These are phyloP conservation scores for Lindgomyces ingoldianus DNA, from an alignment of 495 filamentous ascomycete species.

Conservation along the genomic window DNA sequence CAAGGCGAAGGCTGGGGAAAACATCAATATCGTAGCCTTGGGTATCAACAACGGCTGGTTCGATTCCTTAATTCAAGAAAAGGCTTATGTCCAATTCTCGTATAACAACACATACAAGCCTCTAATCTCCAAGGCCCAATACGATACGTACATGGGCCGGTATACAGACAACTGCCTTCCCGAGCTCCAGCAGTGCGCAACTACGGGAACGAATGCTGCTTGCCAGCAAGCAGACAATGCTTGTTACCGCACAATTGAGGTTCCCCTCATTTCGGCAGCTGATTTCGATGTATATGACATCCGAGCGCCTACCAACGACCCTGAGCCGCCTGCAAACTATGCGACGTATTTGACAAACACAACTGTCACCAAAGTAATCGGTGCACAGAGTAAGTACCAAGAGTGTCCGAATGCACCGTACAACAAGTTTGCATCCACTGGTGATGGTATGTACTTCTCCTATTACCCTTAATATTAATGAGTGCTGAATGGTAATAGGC, in stretches of 20 bases:
- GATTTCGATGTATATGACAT: conserved; percentile 58
- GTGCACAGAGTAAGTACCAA: conserved; percentile 51
- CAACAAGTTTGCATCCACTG: conserved; percentile 50
- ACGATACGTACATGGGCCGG: conserved; percentile 44
- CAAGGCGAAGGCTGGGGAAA: conserved; percentile 50
- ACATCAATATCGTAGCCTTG: conserved; percentile 56
- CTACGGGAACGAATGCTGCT: conserved; percentile 43
- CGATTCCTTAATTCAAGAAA: conserved; percentile 53
- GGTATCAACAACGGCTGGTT: conserved; percentile 63
- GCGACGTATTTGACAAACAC: conserved; percentile 47
- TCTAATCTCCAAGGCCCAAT: conserved; percentile 50
- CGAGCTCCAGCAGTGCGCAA: conserved; percentile 45
- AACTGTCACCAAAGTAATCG: conserved; percentile 53
- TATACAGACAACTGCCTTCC: conserved; percentile 51
- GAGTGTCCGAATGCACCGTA: conserved; percentile 50
- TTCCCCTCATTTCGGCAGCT: conserved; percentile 40
- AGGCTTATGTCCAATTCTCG: conserved; percentile 54
- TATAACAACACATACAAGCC: conserved; percentile 57
- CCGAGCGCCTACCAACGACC: conserved; percentile 49
- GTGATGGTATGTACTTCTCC: conserved; percentile 53
- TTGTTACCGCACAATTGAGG: conserved; percentile 52
- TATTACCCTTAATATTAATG: conserved; percentile 46
- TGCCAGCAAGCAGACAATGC: conserved; percentile 50
- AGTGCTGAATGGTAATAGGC: conserved; percentile 41
- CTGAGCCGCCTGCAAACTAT: conserved; percentile 54